Conservation (phyloP, 495 filamentous ascomycete genomes). For the Thermochaetoides thermophila region DNA sequence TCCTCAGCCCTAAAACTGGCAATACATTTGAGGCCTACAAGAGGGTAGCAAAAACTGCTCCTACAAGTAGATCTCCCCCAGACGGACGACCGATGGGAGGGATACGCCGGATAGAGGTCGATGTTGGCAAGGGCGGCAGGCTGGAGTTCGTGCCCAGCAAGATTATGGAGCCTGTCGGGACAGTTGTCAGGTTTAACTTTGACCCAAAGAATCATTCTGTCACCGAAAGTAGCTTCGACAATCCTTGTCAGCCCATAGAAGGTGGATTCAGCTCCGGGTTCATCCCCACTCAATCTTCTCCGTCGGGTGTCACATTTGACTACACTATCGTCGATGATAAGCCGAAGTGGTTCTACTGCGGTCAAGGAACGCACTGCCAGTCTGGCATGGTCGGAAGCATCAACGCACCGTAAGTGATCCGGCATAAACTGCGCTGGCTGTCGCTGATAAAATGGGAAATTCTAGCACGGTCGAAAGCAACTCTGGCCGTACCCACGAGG, state of each 20-base stretch:
- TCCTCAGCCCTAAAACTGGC: slow-evolving; percentile 15
- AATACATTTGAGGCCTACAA: slow-evolving; percentile 26
- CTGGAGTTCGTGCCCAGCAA: slow-evolving; percentile 25
- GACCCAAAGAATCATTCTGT: slow-evolving; percentile 29
- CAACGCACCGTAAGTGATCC: too few species aligned
- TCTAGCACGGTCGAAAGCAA: slow-evolving; percentile 17
- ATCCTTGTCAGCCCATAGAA: slow-evolving; percentile 25
- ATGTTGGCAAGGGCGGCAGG: slow-evolving; percentile 22
- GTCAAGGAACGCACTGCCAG: slow-evolving; percentile 33
- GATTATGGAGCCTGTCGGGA: slow-evolving; percentile 20
- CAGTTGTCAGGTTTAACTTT: slow-evolving; percentile 25
- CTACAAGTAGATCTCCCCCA: slow-evolving; percentile 17
- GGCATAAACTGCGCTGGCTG: slow-evolving; percentile 16
- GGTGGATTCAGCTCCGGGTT: slow-evolving; percentile 30
- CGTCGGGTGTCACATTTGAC: slow-evolving; percentile 26
- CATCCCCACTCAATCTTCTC: slow-evolving; percentile 21
- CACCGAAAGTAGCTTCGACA: slow-evolving; percentile 25
- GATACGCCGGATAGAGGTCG: slow-evolving; percentile 18
- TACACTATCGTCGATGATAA: slow-evolving; percentile 30
- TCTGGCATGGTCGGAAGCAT: slow-evolving; percentile 29
- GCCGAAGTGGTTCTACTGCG: slow-evolving; percentile 47
- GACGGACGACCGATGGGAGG: slow-evolving; percentile 21
- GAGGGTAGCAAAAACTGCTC: slow-evolving; percentile 12
- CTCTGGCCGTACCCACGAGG: slow-evolving; percentile 28
- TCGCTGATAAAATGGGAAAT: not conserved